These are phyloP conservation scores for Holtermanniella nyarrowii DNA, from an alignment of 768 basidiomycete species.

Conservation along the genomic window DNA sequence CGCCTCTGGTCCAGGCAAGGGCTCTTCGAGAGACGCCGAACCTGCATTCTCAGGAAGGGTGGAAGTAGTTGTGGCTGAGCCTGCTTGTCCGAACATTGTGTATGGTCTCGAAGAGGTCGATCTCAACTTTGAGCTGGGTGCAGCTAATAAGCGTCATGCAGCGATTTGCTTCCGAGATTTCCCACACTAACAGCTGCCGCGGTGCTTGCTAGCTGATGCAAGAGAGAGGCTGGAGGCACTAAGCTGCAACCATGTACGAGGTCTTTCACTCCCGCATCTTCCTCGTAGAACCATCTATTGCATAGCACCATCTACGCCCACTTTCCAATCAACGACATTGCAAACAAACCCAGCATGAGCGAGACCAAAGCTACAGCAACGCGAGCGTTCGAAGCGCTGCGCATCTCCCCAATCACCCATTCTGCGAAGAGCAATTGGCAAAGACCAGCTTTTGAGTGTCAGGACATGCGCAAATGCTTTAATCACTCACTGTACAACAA, in stretches of 20 bases:
- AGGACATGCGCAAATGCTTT: background rate
- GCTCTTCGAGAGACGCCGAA: background rate
- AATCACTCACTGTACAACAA: conserved; percentile 28
- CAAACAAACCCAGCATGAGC: conserved; percentile 23
- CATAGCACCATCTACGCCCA: conserved; percentile 23
- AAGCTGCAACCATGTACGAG: no score
- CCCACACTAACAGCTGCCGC: no score
- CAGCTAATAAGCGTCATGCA: background rate
- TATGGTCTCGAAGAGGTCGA: no score
- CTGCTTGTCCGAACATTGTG: no score
- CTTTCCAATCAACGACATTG: conserved; percentile 33
- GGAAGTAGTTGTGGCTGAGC: no score
- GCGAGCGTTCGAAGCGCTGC: conserved; percentile 3
- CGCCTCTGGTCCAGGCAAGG: background rate
- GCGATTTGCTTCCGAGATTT: no score
- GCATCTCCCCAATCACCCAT: conserved; percentile 8
- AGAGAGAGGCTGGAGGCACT: no score
- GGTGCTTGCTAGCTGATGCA: no score
- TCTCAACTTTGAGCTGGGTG: no score
- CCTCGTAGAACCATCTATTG: background rate
- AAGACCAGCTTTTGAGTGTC: background rate
- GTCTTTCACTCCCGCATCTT: background rate
- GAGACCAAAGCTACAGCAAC: conserved; percentile 21
- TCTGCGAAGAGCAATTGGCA: background rate
- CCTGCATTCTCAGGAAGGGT: background rate